These are phyloP conservation scores for Chalciporus piperatus DNA, from an alignment of 768 basidiomycete species.

Conservation along the genomic window DNA sequence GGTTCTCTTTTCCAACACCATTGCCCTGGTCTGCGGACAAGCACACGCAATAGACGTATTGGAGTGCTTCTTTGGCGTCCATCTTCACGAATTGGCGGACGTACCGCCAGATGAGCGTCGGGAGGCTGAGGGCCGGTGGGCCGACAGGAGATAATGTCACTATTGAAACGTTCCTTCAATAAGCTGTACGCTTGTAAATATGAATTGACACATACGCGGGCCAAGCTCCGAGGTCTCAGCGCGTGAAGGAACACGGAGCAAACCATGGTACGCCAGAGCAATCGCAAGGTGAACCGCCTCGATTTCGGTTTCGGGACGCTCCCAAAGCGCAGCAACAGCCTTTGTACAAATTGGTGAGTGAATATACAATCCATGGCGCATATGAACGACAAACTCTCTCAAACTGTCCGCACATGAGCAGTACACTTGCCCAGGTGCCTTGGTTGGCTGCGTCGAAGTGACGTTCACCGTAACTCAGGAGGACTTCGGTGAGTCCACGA, in stretches of 20 bases:
- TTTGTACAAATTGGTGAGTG: constrained; percentile 28
- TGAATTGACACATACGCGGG: constrained; percentile 53
- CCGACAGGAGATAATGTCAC: constrained; percentile 68
- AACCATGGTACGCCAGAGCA: constrained; percentile 88
- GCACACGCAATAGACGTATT: constrained; percentile 89
- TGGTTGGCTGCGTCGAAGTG: constrained; percentile 70
- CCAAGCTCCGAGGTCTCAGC: constrained; percentile 84
- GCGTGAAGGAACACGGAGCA: constrained; percentile 78
- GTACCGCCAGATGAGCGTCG: constrained; percentile 89
- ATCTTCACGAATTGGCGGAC: constrained; percentile 88
- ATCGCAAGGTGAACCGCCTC: constrained; percentile 95
- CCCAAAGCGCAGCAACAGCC: constrained; percentile 91
- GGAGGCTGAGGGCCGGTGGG: constrained; percentile 73
- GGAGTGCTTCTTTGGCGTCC: constrained; percentile 91
- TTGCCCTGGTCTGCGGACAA: constrained; percentile 70
- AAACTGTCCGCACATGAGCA: constrained; percentile 92
- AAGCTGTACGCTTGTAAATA: not conserved
- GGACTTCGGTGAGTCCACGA: constrained; percentile 67
- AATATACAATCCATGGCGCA: too few species aligned
- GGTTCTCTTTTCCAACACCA: constrained; percentile 78
- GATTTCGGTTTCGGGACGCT: constrained; percentile 80
- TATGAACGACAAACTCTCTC: constrained; percentile 61
- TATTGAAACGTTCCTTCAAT: constrained; percentile 25
- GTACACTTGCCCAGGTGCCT: constrained; percentile 77
- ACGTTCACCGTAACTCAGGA: constrained; percentile 75